Conservation (phyloP, 768 basidiomycete genomes). For the Flagelloscypha sp. region DNA sequence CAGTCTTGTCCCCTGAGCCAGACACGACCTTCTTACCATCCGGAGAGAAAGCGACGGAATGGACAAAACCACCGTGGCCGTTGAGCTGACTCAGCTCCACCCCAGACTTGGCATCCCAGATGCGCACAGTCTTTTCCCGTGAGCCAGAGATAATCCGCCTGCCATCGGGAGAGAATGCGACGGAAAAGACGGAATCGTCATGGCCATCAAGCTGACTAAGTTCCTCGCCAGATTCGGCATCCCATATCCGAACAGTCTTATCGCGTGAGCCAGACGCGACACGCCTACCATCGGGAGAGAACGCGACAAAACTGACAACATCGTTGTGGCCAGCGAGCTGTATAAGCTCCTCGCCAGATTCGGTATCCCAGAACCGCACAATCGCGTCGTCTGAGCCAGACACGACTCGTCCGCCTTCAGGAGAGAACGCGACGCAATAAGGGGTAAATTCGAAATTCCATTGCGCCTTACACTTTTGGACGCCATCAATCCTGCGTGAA, state of each 20-base stretch:
- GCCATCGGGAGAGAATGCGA: slow-evolving; percentile 16
- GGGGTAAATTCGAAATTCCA: too few species aligned
- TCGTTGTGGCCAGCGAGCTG: not conserved
- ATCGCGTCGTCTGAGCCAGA: slow-evolving; percentile 7
- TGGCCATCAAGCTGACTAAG: slow-evolving; percentile 7
- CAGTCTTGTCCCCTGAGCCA: slow-evolving; percentile 4
- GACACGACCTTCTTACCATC: slow-evolving; percentile 10
- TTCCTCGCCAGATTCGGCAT: slow-evolving; percentile 6
- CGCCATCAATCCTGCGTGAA: too few species aligned
- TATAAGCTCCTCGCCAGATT: slow-evolving; percentile 1
- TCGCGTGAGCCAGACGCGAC: slow-evolving; percentile 10
- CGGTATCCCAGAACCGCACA: slow-evolving; percentile 8
- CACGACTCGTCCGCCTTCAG: slow-evolving; percentile 7
- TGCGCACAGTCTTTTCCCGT: slow-evolving; percentile 7
- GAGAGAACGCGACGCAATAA: slow-evolving; percentile 7
- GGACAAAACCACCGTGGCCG: slow-evolving; percentile 1
- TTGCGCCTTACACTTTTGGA: too few species aligned
- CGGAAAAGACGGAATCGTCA: slow-evolving; percentile 7
- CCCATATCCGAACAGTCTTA: slow-evolving; percentile 8
- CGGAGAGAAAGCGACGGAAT: slow-evolving; percentile 6
- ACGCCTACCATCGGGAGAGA: slow-evolving; percentile 9
- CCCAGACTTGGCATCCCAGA: slow-evolving; percentile 14
- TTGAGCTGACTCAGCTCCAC: not conserved
- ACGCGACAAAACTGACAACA: slow-evolving; percentile 4
- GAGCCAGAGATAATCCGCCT: slow-evolving; percentile 14